Evolutionary conservation across 495 filamentous ascomycete genomes (phyloP).

Genomic region (Lichina pygmaea): DNA sequence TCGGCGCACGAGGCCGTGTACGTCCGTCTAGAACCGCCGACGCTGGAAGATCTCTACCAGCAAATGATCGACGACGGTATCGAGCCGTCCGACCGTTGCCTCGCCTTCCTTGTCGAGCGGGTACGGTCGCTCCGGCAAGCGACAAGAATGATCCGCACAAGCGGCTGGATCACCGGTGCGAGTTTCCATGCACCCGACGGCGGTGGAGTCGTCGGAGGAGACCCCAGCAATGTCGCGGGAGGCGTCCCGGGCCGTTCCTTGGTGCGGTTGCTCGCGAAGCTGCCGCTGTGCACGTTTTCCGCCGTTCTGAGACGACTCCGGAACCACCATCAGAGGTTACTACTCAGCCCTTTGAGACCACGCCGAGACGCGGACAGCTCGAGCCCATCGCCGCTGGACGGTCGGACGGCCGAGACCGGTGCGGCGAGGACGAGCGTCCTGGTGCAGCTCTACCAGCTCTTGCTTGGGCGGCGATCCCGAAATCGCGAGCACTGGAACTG

Average conservation of each 20-base stretch:
- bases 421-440: conserved; percentile 11
- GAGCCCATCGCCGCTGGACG: background rate
- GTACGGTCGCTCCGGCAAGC: too few relatives aligned
- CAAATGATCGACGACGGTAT: conserved; percentile 24
- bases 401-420: background rate
- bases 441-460: conserved; percentile 18
- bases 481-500: conserved; percentile 16
- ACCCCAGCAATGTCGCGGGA: too few relatives aligned
- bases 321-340: background rate
- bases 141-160: too few relatives aligned
- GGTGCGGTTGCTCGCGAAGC: background rate
- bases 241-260: too few relatives aligned
- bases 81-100: conserved; percentile 14
- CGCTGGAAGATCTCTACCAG: conserved; percentile 22
- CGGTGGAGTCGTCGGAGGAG: too few relatives aligned
- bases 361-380: background rate
- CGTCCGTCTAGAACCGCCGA: conserved; percentile 26
- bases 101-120: conserved; percentile 18
- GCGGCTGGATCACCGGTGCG: too few relatives aligned
- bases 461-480: conserved; percentile 10
- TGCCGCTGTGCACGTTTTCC: conserved; percentile 1
- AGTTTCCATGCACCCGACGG: too few relatives aligned
- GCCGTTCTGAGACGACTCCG: background rate
- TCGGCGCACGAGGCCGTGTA: conserved; percentile 31
- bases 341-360: background rate